Conservation (phyloP, 78 protist genomes). For the Paratrimastix pyriformis region DNA sequence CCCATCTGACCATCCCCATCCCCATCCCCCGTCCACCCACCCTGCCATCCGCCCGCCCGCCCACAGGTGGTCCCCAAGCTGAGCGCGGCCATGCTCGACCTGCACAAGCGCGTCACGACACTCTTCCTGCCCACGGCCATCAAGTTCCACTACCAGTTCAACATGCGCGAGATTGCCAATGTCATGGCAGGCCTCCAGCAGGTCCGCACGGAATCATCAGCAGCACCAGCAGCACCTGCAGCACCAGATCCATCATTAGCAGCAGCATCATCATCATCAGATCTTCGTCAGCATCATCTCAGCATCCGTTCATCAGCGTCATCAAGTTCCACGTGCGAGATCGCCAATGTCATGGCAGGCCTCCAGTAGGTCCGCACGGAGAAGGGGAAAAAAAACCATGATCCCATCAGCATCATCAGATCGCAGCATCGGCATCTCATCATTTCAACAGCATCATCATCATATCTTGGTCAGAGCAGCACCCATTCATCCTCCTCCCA, state of each 20-base stretch:
- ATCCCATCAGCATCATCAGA: background rate
- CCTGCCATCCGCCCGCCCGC: background rate
- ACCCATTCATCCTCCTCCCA: background rate
- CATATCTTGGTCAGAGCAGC: background rate
- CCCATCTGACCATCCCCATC: too few relatives aligned
- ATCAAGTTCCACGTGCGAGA: conserved; percentile 77
- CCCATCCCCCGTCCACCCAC: background rate
- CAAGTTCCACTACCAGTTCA: conserved; percentile 83
- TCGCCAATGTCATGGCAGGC: conserved; percentile 49
- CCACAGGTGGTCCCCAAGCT: conserved; percentile 1
- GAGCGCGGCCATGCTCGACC: conserved; percentile 27
- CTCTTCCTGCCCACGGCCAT: conserved; percentile 64
- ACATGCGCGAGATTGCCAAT: conserved; percentile 60
- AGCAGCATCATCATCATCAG: background rate
- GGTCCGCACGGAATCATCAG: background rate
- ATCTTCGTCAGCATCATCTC: background rate
- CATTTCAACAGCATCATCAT: conserved; percentile 39
- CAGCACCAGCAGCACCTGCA: background rate
- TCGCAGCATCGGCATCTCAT: background rate
- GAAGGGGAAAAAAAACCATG: background rate
- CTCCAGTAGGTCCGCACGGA: conserved; percentile 10
- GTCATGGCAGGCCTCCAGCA: conserved; percentile 47
- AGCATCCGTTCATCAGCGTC: conserved; percentile 31
- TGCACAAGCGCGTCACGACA: conserved; percentile 43
- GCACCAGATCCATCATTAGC: background rate